Evolutionary conservation across 495 filamentous ascomycete species (phyloP).

Genomic region (Lichina pygmaea): DNA sequence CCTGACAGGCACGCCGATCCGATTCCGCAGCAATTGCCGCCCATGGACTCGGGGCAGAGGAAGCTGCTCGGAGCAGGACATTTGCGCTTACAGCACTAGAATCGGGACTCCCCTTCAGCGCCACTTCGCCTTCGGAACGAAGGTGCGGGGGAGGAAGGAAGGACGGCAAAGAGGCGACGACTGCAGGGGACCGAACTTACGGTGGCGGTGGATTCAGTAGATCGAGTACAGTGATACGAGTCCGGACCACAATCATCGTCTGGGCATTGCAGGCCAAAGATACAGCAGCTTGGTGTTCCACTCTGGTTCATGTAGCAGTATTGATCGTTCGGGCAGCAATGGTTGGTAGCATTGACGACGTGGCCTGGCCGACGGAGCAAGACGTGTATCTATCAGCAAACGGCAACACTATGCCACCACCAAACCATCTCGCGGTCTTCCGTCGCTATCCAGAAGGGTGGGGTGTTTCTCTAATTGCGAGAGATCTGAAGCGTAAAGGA

Average conservation of each 20-base stretch:
- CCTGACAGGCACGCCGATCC: not conserved
- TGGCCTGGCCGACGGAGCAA: not conserved
- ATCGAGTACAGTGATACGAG: conserved; percentile 1
- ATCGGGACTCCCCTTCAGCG: not conserved
- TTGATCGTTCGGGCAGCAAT: conserved; percentile 1
- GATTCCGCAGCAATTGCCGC: not conserved
- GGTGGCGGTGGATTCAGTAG: not conserved
- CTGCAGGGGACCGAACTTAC: not conserved
- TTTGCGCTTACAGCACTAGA: conserved; percentile 1
- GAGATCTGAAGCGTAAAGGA: too few relatives aligned
- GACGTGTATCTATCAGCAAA: not conserved
- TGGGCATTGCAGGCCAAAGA: not conserved
- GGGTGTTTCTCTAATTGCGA: too few relatives aligned
- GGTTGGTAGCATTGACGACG: not conserved
- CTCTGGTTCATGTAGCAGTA: conserved; percentile 2
- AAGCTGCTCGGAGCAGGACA: not conserved
- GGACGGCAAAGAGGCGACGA: too few relatives aligned
- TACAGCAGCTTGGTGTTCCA: not conserved
- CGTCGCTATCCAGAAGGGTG: too few relatives aligned
- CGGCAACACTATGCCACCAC: too few relatives aligned
- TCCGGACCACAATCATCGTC: not conserved
- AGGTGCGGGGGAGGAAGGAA: not conserved
- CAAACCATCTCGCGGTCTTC: too few relatives aligned
- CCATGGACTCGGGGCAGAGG: conserved; percentile 1
- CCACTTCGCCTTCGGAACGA: not conserved